Evolutionary conservation across 2,329 filamentous ascomycete genomes (phyloP), one percentile per base, ranked within the genome.

Genomic region (Colletotrichum sp.): DNA sequence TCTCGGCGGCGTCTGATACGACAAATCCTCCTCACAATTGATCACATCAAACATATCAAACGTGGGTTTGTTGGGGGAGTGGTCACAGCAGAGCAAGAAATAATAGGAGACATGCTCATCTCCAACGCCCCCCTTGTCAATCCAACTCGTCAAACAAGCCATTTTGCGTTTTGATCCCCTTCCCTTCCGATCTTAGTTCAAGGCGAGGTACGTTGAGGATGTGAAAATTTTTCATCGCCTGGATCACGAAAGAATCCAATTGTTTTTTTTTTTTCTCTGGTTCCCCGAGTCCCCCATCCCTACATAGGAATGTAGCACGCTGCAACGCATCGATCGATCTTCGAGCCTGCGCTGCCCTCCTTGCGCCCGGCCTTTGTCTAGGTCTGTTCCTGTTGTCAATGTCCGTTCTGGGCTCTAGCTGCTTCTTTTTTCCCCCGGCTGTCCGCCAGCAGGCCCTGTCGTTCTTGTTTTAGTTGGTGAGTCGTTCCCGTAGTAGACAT

Each of bases 281-380:
- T 48, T 48, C 38, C 18, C 38, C 38, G 18, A 48, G 18, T n/a
- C 18, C 38, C 38, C 38, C 60, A 58, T 71, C 72, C 58, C 60
- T 71, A 64, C 26, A 16, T 16, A 36, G 36, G n/a, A 30, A 61
- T 58, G 36, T 67, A 21, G 28, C 28, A 67, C 28, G 43, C 43
- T 67, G 43, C 60, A 65, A 18, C 67, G 58, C 43, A 74, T 74
- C 72, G 72, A 71, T 65, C 60, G 67, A 71, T 74, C 67, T 60
- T 66, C 21, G 32, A 65, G 10, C 68, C 36, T n/a, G 68, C 48
- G 9, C 66, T 65, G 43, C 48, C 38, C 66, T 70, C 67, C 58
- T 58, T 38, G 32, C 67, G 71, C 71, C 67, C 58, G 58, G 67
- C 43, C 67, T 65, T 28, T 67, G 60, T 36, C 60, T 65, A 26